phyloP scores from a whole-genome alignment of 108 stramenopile species.

The Fragilaria crotonensis region DNA sequence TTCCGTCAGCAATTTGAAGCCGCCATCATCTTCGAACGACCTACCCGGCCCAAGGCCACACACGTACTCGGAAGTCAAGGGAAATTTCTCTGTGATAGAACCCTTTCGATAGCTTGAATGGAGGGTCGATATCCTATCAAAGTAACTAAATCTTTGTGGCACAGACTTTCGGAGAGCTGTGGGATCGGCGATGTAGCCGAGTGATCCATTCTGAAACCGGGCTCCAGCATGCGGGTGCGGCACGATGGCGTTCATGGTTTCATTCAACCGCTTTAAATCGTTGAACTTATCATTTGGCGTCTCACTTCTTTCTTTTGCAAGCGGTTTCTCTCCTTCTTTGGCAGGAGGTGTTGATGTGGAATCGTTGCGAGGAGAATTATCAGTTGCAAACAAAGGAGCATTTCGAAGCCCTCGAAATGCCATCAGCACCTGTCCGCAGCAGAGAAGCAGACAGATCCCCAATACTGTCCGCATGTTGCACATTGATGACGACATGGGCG shows the following conservation, averaged over 20 bases:
- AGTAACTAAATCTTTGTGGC: background rate
- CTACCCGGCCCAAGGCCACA: constrained; percentile 22
- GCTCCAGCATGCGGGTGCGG: background rate
- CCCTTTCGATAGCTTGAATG: background rate
- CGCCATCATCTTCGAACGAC: constrained; percentile 30
- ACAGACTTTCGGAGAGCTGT: background rate
- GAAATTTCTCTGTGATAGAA: background rate
- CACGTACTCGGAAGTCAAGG: constrained; percentile 4
- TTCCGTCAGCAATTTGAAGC: constrained; percentile 29
- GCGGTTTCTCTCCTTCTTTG: too few species aligned
- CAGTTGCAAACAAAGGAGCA: too few species aligned
- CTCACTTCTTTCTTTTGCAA: too few species aligned
- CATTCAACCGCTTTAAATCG: too few species aligned
- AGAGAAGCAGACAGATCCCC: too few species aligned
- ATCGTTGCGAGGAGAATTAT: too few species aligned
- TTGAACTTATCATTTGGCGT: too few species aligned
- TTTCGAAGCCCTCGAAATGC: too few species aligned
- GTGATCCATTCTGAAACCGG: constrained; percentile 5
- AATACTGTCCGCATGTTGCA: too few species aligned
- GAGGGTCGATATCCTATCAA: background rate
- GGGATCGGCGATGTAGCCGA: constrained; percentile 7
- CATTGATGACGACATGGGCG: too few species aligned
- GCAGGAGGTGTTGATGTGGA: too few species aligned
- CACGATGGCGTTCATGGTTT: background rate
- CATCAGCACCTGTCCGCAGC: too few species aligned